phyloP scores from a whole-genome alignment of 129 eudicot species.

The Deinandra increscens region DNA sequence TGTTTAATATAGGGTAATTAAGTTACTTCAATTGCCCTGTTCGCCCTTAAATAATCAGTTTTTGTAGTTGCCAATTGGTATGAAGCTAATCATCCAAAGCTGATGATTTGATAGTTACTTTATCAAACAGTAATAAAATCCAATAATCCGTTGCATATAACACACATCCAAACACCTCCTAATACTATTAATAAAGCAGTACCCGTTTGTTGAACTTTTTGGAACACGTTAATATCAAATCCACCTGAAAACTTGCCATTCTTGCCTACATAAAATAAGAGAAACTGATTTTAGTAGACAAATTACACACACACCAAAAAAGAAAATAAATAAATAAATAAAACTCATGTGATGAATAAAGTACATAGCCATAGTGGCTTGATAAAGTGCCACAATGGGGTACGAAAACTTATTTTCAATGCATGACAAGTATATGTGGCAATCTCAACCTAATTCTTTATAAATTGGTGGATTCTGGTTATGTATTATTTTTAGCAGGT shows the following conservation, averaged over 20 bases:
- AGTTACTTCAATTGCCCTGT: neutral
- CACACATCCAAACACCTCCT: neutral
- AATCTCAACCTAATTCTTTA: constrained; percentile 2
- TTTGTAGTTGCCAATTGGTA: neutral
- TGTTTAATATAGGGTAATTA: neutral
- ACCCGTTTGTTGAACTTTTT: constrained; percentile 77
- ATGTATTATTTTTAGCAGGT: neutral
- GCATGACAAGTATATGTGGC: neutral
- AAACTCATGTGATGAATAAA: neutral
- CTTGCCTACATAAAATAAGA: constrained; percentile 41
- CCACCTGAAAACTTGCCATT: constrained; percentile 88
- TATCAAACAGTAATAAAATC: neutral
- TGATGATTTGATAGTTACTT: neutral
- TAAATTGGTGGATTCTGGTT: neutral
- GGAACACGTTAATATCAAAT: constrained; percentile 87
- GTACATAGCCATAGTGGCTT: neutral
- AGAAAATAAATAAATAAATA: neutral
- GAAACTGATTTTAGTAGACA: constrained; percentile 23
- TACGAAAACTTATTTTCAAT: neutral
- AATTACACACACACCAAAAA: no score
- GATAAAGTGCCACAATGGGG: neutral
- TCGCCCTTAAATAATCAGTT: neutral
- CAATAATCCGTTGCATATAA: neutral
- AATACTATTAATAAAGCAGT: constrained; percentile 6
- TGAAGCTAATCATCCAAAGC: neutral